phyloP scores from a whole-genome alignment of 306 rosid genomes.

The Sophora flavescens region DNA sequence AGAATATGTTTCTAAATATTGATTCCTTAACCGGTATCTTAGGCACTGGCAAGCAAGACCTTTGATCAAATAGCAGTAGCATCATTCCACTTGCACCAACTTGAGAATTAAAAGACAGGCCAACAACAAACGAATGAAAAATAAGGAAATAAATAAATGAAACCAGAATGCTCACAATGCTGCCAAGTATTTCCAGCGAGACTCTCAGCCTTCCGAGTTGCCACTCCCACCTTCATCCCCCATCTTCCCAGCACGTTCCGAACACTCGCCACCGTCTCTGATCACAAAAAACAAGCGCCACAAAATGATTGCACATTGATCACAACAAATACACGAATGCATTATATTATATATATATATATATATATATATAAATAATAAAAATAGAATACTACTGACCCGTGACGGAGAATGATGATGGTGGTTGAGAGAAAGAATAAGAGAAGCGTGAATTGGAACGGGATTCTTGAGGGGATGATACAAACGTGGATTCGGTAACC shows the following conservation, averaged over 20 bases:
- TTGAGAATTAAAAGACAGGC: not conserved
- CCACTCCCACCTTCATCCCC: slow-evolving; percentile 80
- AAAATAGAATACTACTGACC: slow-evolving; percentile 53
- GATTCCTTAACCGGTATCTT: too few species aligned
- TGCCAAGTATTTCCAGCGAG: slow-evolving; percentile 98
- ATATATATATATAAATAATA: too few species aligned
- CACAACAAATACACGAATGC: slow-evolving; percentile 11
- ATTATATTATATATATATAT: not conserved
- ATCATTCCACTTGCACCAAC: slow-evolving; percentile 21
- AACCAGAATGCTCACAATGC: slow-evolving; percentile 65
- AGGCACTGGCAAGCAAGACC: too few species aligned
- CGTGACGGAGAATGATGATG: slow-evolving; percentile 56
- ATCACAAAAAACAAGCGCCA: slow-evolving; percentile 13
- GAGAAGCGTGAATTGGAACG: slow-evolving; percentile 37
- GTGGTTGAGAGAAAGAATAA: slow-evolving; percentile 35
- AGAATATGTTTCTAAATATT: too few species aligned
- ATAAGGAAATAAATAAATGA: not conserved
- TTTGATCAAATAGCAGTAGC: not conserved
- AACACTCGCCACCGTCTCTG: slow-evolving; percentile 77
- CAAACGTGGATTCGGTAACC: slow-evolving; percentile 69
- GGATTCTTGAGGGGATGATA: slow-evolving; percentile 52
- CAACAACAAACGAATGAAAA: not conserved
- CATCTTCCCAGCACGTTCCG: slow-evolving; percentile 80
- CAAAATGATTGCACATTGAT: slow-evolving; percentile 1
- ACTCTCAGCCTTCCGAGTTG: slow-evolving; percentile 82